Conservation (phyloP, 208 protist species). For the Crithidia mellificae region DNA sequence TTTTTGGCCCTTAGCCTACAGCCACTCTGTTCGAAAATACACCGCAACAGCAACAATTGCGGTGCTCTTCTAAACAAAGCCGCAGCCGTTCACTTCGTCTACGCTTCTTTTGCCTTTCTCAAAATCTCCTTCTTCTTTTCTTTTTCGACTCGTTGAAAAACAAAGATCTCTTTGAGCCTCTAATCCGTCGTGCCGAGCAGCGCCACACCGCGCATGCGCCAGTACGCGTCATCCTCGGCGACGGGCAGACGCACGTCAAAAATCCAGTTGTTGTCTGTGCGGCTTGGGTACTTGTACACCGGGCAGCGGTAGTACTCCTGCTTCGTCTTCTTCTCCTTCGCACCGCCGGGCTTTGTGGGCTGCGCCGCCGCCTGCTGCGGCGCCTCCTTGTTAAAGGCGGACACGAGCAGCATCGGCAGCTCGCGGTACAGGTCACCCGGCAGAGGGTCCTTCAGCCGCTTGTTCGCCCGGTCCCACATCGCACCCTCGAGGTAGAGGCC, state of each 20-base stretch:
- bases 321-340: slow-evolving; percentile 87
- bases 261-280: slow-evolving; percentile 97
- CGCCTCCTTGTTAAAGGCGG: slow-evolving; percentile 90
- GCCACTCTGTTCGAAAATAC: too few relatives aligned
- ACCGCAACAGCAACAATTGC: slow-evolving; percentile 21
- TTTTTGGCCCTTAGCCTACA: too few relatives aligned
- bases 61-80: neutral
- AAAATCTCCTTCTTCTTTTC: neutral
- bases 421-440: slow-evolving; percentile 95
- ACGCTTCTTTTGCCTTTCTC: neutral
- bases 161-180: too few relatives aligned
- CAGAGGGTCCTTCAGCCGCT: slow-evolving; percentile 91
- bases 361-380: slow-evolving; percentile 53
- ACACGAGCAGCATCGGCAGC: slow-evolving; percentile 96
- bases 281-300: slow-evolving; percentile 96
- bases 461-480: slow-evolving; percentile 95
- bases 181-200: slow-evolving; percentile 89
- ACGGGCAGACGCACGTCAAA: slow-evolving; percentile 96
- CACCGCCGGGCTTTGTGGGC: slow-evolving; percentile 61
- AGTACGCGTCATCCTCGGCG: slow-evolving; percentile 93
- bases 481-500: slow-evolving; percentile 98
- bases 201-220: slow-evolving; percentile 96
- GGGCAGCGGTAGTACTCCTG: slow-evolving; percentile 97
- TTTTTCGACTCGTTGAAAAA: neutral
- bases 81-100: neutral